Evolutionary conservation across 2,329 filamentous ascomycete species (phyloP), one percentile per base, ranked within the genome.

Genomic region (Xylaria hypoxylon): DNA sequence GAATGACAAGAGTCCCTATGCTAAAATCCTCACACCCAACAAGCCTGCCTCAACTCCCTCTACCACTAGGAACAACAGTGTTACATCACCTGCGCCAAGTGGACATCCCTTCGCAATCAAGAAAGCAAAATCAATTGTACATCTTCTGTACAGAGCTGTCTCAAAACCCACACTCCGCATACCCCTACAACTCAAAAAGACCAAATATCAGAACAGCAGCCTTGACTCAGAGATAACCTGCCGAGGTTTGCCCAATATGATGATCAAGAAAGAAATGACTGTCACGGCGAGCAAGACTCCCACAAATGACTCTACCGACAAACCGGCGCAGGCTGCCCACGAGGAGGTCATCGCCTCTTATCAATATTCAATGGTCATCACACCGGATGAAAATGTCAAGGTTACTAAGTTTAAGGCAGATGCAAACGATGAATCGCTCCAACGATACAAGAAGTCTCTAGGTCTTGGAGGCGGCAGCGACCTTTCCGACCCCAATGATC

Each of bases 361-460:
- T 61, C 50, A 63, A 10, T 13, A 44, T 45, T 50, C 60, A 13
- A 47, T 44, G 35, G n/a, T 68, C 24, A 51, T 62, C 22, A 48
- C 48, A 44, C 57, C 59, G 22, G 55, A 70, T 61, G 57, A 62
- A 48, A 59, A 62, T 57, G 48, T 56, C 5, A 31, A 56, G 17
- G 57, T 64, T 62, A 59, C 67, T 67, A 65, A 69, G 33, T 62
- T 55, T 42, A 48, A 59, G 5, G 40, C 75, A 90, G 85, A 90
- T 76, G 84, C 86, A 73, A 84, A 92, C 76, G 96, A 99, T 80
- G 95, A 98, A 81, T 96, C 95, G 68, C 90, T 99, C 76, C 92
- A 96, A 83, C 92, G 95, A 77, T 99, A 97, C 92, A 99, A 99
- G 86, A 89, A 95, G 77, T 98, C 95, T 13, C 91, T 99, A 68